A percentile compares a stretch with the other conserved stretches of the same genome.
Conservation (phyloP, 2,329 filamentous ascomycete genomes). For the Colletotrichum lupini region DNA sequence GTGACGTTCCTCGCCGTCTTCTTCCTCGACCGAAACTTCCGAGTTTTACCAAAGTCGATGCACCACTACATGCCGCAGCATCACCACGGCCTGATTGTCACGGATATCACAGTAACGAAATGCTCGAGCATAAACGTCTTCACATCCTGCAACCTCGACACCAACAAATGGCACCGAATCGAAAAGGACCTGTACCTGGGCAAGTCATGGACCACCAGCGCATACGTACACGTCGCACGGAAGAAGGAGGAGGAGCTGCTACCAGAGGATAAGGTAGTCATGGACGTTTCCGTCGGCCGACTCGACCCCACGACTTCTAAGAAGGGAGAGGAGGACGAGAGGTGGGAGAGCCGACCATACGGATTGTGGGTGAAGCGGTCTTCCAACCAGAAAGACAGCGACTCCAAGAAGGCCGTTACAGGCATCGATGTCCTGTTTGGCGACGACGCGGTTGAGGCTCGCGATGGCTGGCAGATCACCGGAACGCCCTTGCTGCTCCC, state of each 20-base stretch:
- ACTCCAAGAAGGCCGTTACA: slow-evolving; percentile 80
- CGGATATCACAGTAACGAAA: slow-evolving; percentile 81
- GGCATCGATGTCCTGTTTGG: slow-evolving; percentile 90
- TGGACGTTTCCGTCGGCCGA: slow-evolving; percentile 81
- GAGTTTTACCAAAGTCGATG: slow-evolving; percentile 85
- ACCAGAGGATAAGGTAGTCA: slow-evolving; percentile 79
- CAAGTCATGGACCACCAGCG: slow-evolving; percentile 77
- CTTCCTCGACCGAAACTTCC: slow-evolving; percentile 88
- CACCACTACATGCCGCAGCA: slow-evolving; percentile 90
- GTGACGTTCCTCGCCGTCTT: slow-evolving; percentile 79
- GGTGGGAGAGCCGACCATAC: slow-evolving; percentile 81
- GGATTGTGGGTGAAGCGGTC: slow-evolving; percentile 88
- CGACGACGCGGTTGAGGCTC: slow-evolving; percentile 89
- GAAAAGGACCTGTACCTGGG: slow-evolving; percentile 86
- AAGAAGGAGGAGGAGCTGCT: slow-evolving; percentile 88
- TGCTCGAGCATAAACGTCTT: slow-evolving; percentile 82
- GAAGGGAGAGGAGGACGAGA: slow-evolving; percentile 65
- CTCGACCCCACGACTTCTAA: slow-evolving; percentile 72
- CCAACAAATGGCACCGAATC: slow-evolving; percentile 80
- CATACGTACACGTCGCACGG: slow-evolving; percentile 84
- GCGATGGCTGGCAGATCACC: slow-evolving; percentile 84
- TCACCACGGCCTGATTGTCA: slow-evolving; percentile 85
- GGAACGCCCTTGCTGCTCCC: slow-evolving; percentile 80
- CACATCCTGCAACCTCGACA: slow-evolving; percentile 79
- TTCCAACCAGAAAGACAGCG: slow-evolving; percentile 76